Base-by-base conservation (phyloP, 345 rosid genomes). In the Boechera divaricarpa region DNA sequence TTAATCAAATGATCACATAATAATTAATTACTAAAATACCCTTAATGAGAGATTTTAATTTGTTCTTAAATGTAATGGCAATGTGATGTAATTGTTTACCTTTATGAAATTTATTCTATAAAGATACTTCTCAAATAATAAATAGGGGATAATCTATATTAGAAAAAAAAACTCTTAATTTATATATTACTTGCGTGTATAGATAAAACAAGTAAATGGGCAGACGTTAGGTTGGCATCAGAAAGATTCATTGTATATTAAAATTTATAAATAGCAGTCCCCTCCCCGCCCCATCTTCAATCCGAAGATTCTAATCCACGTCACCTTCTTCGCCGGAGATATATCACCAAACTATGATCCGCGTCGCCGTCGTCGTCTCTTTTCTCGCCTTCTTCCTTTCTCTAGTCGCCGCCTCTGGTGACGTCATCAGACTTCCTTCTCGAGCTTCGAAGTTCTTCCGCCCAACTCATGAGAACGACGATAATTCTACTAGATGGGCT, bases 401-500 rank as follows among this genome's bases (percentile, higher is more conserved):
- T 38, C 83, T 69, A 48, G 63, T 63, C 21, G 21, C 21, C 9
- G n/a, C 80, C 41, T 86, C 81, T 39, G 67, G 69, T 8, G 86
- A 81, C 51, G 75, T 82, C 47, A 79, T 92, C 65, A 78, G 73
- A 66, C 79, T 91, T 52, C 97, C 98, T 29, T 87, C 96, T 26
- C 84, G 86, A 48, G 86, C 89, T 45, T 79, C 88, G 1, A 84
- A 72, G 51, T 90, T 89, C 80, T 88, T 90, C 62, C 83, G 80
- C 5, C 62, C 61, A 3, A 2, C 63, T n/a, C n/a, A n/a, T 29
- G 38, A 60, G 10, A 83, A 82, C 29, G 92, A 84, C 6, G 83
- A 57, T 29, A 68, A 49, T 75, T 31, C 63, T 60, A 91, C 91
- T 0, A 80, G 86, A 80, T 95, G 99, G 99, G 99, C 98, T 65